These are phyloP conservation scores for Aspergillus egyptiacus DNA, from an alignment of 495 filamentous ascomycete species.

Conservation along the genomic window DNA sequence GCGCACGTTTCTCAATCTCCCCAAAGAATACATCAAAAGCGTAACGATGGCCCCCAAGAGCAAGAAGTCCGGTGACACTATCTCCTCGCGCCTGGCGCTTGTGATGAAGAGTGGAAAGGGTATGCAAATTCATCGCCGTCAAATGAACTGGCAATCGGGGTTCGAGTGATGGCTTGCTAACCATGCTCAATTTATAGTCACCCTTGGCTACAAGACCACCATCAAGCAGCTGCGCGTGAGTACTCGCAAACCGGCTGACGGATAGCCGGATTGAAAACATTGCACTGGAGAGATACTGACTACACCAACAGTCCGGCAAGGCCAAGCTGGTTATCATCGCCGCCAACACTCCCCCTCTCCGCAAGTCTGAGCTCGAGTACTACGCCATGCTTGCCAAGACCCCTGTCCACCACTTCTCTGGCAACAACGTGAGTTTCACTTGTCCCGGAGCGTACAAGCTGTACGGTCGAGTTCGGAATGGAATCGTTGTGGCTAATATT, in stretches of 20 bases:
- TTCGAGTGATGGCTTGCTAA: conserved; percentile 1
- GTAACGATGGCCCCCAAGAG: conserved; percentile 86
- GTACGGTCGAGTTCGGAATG: not conserved
- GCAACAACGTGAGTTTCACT: conserved; percentile 83
- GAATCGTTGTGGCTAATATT: conserved; percentile 12
- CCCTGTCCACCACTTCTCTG: conserved; percentile 90
- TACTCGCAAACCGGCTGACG: conserved; percentile 26
- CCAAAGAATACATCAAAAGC: conserved; percentile 29
- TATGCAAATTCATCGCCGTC: conserved; percentile 26
- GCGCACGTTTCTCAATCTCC: conserved; percentile 28
- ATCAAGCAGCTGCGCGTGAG: conserved; percentile 79
- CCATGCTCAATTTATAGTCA: conserved; percentile 43
- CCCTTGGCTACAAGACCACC: conserved; percentile 89
- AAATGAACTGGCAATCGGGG: not conserved
- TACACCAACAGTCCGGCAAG: conserved; percentile 34
- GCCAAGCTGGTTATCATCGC: conserved; percentile 71
- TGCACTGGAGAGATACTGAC: conserved; percentile 4
- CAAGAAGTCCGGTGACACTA: conserved; percentile 88
- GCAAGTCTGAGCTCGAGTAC: conserved; percentile 90
- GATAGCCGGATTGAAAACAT: not conserved
- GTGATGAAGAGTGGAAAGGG: conserved; percentile 96
- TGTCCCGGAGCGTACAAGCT: not conserved
- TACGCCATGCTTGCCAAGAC: conserved; percentile 93
- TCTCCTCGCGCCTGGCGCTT: conserved; percentile 82
- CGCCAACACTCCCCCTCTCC: conserved; percentile 91